These are phyloP conservation scores for Alternaria burnsii DNA, from an alignment of 2,329 filamentous ascomycete genomes.

Conservation along the genomic window DNA sequence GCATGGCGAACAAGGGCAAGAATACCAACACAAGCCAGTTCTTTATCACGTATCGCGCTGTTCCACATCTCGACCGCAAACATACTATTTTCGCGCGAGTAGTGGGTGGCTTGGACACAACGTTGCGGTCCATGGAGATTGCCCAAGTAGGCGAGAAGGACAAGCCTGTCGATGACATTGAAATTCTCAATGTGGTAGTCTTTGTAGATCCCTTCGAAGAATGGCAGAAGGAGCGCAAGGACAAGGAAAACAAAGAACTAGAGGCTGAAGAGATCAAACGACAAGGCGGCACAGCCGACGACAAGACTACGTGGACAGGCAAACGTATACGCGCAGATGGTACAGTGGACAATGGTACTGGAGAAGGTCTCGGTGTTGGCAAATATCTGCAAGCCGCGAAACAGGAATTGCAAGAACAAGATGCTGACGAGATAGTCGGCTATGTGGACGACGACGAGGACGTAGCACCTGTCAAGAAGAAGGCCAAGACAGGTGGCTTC, in stretches of 20 bases:
- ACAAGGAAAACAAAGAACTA: constrained; percentile 66
- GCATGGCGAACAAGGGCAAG: constrained; percentile 99
- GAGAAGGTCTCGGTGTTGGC: constrained; percentile 68
- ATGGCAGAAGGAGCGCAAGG: constrained; percentile 73
- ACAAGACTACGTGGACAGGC: constrained; percentile 93
- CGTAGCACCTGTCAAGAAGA: constrained; percentile 76
- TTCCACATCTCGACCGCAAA: constrained; percentile 88
- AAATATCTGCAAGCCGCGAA: constrained; percentile 80
- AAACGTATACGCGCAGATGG: constrained; percentile 81
- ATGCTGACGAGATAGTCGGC: constrained; percentile 68
- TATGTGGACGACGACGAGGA: constrained; percentile 71
- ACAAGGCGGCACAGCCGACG: constrained; percentile 81
- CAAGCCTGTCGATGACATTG: constrained; percentile 77
- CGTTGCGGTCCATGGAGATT: constrained; percentile 78
- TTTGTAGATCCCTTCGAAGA: constrained; percentile 96
- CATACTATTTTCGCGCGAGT: constrained; percentile 96
- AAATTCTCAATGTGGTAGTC: constrained; percentile 82
- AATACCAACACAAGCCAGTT: constrained; percentile 96
- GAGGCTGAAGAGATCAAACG: constrained; percentile 70
- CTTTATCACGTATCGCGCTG: constrained; percentile 88
- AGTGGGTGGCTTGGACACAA: constrained; percentile 76
- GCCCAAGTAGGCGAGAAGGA: constrained; percentile 78
- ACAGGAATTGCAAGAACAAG: constrained; percentile 42
- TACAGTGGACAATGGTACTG: constrained; percentile 61
- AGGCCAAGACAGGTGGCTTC: constrained; percentile 79